These are phyloP conservation scores for Myrmaecium sp. DNA, from an alignment of 2,329 filamentous ascomycete genomes.

Conservation along the genomic window DNA sequence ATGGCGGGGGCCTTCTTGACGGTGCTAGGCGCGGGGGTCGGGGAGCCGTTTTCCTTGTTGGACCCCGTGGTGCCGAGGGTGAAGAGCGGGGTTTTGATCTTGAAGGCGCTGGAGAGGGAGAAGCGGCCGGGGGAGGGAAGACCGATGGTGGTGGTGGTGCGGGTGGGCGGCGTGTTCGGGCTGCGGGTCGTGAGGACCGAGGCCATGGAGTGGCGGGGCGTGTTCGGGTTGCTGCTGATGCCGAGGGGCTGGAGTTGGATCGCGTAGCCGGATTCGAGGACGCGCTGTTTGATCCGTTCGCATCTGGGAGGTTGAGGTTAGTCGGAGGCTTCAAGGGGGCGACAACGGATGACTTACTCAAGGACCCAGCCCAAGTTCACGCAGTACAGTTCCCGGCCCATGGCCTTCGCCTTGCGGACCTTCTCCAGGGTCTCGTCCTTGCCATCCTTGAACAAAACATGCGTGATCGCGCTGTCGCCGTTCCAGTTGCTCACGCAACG, in stretches of 20 bases:
- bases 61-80: slow-evolving; percentile 1
- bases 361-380: slow-evolving; percentile 81
- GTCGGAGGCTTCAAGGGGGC: slow-evolving; percentile 1
- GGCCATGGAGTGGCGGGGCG: too few species aligned
- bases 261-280: slow-evolving; percentile 17
- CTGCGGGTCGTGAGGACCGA: slow-evolving; percentile 5
- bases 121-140: slow-evolving; percentile 11
- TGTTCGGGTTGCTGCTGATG: slow-evolving; percentile 6
- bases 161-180: slow-evolving; percentile 5
- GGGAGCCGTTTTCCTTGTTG: slow-evolving; percentile 10
- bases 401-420: slow-evolving; percentile 47
- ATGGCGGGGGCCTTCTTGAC: slow-evolving; percentile 14
- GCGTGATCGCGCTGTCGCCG: slow-evolving; percentile 60
- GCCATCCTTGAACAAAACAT: slow-evolving; percentile 83
- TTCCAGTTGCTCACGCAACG: slow-evolving; percentile 66
- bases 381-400: too few species aligned
- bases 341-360: slow-evolving; percentile 43
- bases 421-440: slow-evolving; percentile 67
- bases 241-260: slow-evolving; percentile 11
- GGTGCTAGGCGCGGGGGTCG: slow-evolving; percentile 13
- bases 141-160: slow-evolving; percentile 15
- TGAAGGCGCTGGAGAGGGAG: slow-evolving; percentile 4
- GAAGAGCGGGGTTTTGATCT: slow-evolving; percentile 10
- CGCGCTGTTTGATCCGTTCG: slow-evolving; percentile 16
- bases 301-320: slow-evolving; percentile 8